phyloP scores from a whole-genome alignment of 2,329 filamentous ascomycete genomes.

The Fusarium decemcellulare region DNA sequence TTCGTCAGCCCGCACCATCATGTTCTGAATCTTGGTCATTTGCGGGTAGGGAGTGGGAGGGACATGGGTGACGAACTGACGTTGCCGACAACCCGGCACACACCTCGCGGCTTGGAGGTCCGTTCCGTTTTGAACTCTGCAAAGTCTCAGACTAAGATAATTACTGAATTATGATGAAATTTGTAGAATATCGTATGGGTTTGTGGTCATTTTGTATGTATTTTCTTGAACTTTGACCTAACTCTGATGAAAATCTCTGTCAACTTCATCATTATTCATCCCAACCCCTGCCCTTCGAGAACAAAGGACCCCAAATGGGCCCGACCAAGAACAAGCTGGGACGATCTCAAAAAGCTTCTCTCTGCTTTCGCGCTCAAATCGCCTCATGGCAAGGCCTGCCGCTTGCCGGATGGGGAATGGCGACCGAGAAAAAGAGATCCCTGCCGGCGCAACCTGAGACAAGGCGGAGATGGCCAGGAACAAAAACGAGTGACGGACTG shows the following conservation, averaged over 20 bases:
- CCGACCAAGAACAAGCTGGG: slow-evolving; percentile 19
- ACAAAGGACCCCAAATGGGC: not conserved
- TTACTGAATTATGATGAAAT: no score
- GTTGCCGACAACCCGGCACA: slow-evolving; percentile 17
- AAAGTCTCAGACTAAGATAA: no score
- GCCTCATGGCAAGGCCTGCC: not conserved
- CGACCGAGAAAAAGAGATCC: slow-evolving; percentile 24
- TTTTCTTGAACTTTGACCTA: no score
- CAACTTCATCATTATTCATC: no score
- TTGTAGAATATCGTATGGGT: no score
- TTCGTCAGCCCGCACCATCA: not conserved
- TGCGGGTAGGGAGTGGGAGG: slow-evolving; percentile 7
- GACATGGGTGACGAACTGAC: slow-evolving; percentile 25
- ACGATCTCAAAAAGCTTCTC: slow-evolving; percentile 10
- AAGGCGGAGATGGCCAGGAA: slow-evolving; percentile 38
- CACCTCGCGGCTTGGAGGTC: no score
- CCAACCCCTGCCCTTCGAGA: not conserved
- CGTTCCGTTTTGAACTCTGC: no score
- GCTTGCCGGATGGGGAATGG: slow-evolving; percentile 15
- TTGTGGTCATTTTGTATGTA: no score
- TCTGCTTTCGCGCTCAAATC: slow-evolving; percentile 19
- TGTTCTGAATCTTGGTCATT: not conserved
- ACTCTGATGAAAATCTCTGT: no score
- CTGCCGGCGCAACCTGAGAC: slow-evolving; percentile 42
- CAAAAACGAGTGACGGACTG: slow-evolving; percentile 38